Evolutionary conservation across 805 yeast genomes (phyloP), one percentile per base, ranked within the genome.

Genomic region (Spathaspora girioi): DNA sequence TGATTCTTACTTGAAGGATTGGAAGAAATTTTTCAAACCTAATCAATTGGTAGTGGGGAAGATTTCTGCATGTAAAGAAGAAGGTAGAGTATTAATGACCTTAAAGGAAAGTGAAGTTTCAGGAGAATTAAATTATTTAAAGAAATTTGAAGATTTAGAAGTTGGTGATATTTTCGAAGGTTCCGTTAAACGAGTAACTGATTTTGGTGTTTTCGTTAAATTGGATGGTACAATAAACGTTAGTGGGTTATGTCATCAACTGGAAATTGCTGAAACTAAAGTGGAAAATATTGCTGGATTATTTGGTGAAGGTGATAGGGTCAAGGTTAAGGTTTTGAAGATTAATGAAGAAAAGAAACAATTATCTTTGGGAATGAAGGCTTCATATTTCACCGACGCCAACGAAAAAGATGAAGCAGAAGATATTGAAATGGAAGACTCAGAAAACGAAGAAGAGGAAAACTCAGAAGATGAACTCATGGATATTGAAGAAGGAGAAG

Each of bases 321-420:
- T 93, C 43, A 89, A 89, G 70, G 96, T 89, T 35, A 87, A 86
- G 70, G 77, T 93, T 38, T 73, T 92, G 58, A 79, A 75, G 29
- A 74, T 86, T 31, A 84, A 87, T 60, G 50, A 58, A 1, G 82
- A 75, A 10, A 90, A 87, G 75, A 85, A 84, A 54, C 92, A 87
- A 63, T 63, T 93, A 18, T 84, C 96, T 0, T 78, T 93, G 54
- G 97, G 98, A 56, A 85, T 93, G 92, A 93, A 91, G 73, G 97
- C 97, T 2, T 88, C 97, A 2, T 90, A 86, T 69, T 94, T 93
- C 66, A 62, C 71, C 15, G 60, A 58, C 15, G 74, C 62, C 18
- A 69, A 64, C 23, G 63, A 59, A 9, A 66, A 59, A 2, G 67
- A 62, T 19, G 68, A 54, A 9, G 75, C 64, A 8, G 71, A 58